Evolutionary conservation across 805 yeast genomes (phyloP), one percentile per base, ranked within the genome.

Genomic region (Pichia paraexigua): DNA sequence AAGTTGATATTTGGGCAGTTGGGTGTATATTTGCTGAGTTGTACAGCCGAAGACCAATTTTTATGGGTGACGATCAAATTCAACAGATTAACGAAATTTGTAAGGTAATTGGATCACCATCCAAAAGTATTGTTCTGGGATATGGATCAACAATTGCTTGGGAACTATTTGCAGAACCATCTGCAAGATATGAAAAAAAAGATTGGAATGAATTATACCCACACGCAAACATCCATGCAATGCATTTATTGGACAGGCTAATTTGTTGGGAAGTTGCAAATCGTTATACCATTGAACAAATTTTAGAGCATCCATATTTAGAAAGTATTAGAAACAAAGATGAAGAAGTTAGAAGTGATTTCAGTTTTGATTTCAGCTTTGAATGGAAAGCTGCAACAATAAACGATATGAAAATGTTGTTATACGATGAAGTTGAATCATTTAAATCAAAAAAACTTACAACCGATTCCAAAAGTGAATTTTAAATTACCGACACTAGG

Each of bases 11-110:
- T 72, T 91, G 98, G 98, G 90, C 97, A 0, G 80, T 84, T 11
- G 98, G 97, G 1, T 91, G 97, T 62, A 89, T 91, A 11, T 68
- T 90, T 53, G 95, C 84, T 2, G 98, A 91, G 65, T 71, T 91
- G 46, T 87, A 85, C 56, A 87, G 89, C 0, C 72, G 97, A 54
- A 76, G 75, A 60, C 96, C 97, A 1, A 64, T 89, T 17, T 90
- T 91, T 63, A 78, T 81, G 47, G 97, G 97, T 0, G 78, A 77
- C 52, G 82, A 82, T 64, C 83, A 83, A 52, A 59, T 78, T 54
- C 85, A 84, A 55, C 98, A 91, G 65, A 65, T 88, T 10, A 74
- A 71, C 43, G 85, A 80, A 61, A 87, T 91, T 20, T 69, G 82
- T 49, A 79, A 80, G 60, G 74, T 85, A 0, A 66, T 89, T 47